Conservation (phyloP, 2,329 filamentous ascomycete species). For the Ilyonectria robusta region DNA sequence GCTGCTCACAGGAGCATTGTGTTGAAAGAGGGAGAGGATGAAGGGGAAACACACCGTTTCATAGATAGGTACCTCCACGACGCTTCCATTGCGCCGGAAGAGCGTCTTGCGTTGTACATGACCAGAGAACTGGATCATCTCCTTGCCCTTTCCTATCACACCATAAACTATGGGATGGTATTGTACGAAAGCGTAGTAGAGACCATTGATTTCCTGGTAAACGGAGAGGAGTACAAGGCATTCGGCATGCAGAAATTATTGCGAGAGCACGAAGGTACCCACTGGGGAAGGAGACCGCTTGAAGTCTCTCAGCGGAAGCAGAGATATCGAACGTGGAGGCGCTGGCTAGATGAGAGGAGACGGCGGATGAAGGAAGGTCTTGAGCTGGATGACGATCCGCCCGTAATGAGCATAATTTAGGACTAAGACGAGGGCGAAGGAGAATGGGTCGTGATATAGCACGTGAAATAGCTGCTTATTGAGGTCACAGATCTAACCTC, state of each 20-base stretch:
- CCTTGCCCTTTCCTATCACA: not conserved
- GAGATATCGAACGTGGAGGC: slow-evolving; percentile 2
- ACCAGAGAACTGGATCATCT: not conserved
- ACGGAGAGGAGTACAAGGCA: not conserved
- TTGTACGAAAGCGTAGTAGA: slow-evolving; percentile 3
- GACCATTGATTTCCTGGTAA: slow-evolving; percentile 1
- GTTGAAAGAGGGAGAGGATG: not conserved
- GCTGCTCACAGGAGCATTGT: slow-evolving; percentile 2
- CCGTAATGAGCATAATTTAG: not conserved
- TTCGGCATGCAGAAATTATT: not conserved
- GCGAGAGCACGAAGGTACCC: not conserved
- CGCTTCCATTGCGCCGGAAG: not conserved
- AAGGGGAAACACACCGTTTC: not conserved
- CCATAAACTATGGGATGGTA: not conserved
- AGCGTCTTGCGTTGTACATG: slow-evolving; percentile 13
- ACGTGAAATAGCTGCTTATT: no score
- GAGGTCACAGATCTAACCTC: no score
- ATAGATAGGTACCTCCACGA: not conserved
- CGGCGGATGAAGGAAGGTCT: slow-evolving; percentile 7
- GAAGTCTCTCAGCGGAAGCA: not conserved
- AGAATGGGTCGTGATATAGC: no score
- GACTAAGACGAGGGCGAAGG: no score
- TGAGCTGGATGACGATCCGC: not conserved
- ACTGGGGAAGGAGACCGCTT: not conserved
- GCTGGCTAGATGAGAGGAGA: slow-evolving; percentile 1